Conservation (phyloP, 768 basidiomycete species). For the Pilatotrama ljubarskyi region DNA sequence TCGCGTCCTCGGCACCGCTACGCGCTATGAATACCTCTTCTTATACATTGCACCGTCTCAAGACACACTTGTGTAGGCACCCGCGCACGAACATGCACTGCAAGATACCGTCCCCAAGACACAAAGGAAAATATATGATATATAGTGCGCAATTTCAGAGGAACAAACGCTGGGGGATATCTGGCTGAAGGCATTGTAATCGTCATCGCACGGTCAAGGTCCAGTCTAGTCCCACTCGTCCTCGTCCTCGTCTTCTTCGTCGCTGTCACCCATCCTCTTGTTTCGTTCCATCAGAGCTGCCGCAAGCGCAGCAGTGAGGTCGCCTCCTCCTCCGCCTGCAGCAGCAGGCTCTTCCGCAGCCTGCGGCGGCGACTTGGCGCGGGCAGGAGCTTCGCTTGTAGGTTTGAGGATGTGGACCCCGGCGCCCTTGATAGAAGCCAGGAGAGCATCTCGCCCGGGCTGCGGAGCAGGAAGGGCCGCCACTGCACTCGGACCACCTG, state of each 20-base stretch:
- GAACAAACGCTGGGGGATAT: background rate
- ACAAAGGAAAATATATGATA: conserved; percentile 5
- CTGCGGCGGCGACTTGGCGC: conserved; percentile 35
- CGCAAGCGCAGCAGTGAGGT: conserved; percentile 82
- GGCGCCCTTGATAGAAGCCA: conserved; percentile 82
- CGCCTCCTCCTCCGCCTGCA: conserved; percentile 54
- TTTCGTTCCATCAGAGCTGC: conserved; percentile 81
- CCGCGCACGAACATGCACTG: background rate
- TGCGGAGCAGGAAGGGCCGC: conserved; percentile 48
- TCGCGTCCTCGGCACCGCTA: conserved; percentile 1
- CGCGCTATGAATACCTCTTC: background rate
- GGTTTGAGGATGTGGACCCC: conserved; percentile 72
- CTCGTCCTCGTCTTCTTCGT: conserved; percentile 37
- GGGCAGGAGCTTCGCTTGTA: conserved; percentile 38
- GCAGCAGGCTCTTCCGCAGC: conserved; percentile 38
- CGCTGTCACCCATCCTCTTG: conserved; percentile 82
- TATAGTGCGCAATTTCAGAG: background rate
- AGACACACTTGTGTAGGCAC: too few relatives aligned
- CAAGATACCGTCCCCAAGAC: background rate
- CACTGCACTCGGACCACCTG: conserved; percentile 29
- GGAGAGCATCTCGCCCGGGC: conserved; percentile 62
- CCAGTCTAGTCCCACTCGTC: conserved; percentile 32
- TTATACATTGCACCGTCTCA: too few relatives aligned
- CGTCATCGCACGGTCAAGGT: background rate
- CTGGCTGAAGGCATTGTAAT: background rate